phyloP scores from a whole-genome alignment of 176 grass and related monocot genomes.

The Bolboschoenus planiculmis region DNA sequence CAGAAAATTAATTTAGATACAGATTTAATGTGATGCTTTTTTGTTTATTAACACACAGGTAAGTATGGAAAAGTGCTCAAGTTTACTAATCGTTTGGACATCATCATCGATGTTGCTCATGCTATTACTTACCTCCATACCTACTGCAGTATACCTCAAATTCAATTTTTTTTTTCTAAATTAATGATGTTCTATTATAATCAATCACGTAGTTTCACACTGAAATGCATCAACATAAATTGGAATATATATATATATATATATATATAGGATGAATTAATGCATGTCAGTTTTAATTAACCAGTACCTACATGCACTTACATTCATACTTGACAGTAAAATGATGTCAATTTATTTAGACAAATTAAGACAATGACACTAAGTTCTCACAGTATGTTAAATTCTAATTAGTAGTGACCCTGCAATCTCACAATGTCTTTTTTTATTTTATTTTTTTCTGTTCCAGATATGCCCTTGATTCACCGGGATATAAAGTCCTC shows the following conservation, averaged over 20 bases:
- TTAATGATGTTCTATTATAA: background rate
- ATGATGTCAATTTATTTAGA: background rate
- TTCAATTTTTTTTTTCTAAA: background rate
- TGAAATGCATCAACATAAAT: no score
- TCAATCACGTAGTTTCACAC: no score
- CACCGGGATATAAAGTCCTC: conserved; percentile 3
- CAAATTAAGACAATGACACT: background rate
- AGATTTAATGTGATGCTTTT: background rate
- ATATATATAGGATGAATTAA: background rate
- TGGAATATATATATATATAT: no score
- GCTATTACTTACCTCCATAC: conserved; percentile 95
- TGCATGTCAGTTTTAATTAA: background rate
- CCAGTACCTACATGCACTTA: background rate
- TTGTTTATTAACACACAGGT: conserved; percentile 40
- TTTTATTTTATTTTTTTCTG: background rate
- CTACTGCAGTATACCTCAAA: conserved; percentile 56
- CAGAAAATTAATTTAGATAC: background rate
- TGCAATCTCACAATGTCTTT: background rate
- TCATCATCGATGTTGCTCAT: conserved; percentile 90
- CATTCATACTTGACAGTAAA: background rate
- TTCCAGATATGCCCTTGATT: conserved; percentile 10
- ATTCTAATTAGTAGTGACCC: background rate
- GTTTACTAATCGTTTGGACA: conserved; percentile 57
- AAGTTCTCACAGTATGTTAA: background rate
- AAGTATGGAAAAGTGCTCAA: conserved; percentile 43